A percentile compares a stretch with the other conserved stretches of the same genome.
Evolutionary conservation across 192 early-diverging fungal genomes (phyloP).

Genomic region (Mortierella alpina): DNA sequence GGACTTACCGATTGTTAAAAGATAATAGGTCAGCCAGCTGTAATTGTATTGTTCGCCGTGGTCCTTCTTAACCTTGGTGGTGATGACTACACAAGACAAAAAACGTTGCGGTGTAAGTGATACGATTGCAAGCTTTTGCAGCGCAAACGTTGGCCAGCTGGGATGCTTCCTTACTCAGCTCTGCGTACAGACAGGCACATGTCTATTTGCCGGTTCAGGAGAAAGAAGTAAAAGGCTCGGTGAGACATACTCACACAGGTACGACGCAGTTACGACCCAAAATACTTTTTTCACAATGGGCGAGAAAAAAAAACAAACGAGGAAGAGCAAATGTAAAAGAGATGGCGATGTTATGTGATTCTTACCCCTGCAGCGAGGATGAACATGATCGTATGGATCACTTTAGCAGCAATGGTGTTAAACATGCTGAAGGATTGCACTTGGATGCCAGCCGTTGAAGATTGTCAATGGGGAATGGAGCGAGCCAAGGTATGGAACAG

Average conservation of each 20-base stretch:
- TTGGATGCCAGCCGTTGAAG: not conserved
- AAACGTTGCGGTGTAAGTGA: not conserved
- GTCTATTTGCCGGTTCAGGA: constrained; percentile 21
- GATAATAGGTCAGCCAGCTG: constrained; percentile 44
- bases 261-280: too few species aligned
- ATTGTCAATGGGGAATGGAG: not conserved
- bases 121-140: not conserved
- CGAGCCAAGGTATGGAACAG: too few species aligned
- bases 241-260: not conserved
- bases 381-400: constrained; percentile 34
- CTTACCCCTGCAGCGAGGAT: constrained; percentile 28
- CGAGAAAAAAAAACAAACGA: too few species aligned
- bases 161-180: constrained; percentile 23
- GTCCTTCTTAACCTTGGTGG: constrained; percentile 12
- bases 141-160: too few species aligned
- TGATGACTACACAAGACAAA: constrained; percentile 15
- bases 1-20: constrained; percentile 36
- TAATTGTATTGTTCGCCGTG: constrained; percentile 19
- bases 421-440: constrained; percentile 14
- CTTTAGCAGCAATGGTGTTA: constrained; percentile 19
- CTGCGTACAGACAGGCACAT: constrained; percentile 24
- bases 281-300: too few species aligned
- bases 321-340: not conserved
- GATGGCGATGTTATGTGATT: not conserved
- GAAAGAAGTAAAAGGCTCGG: not conserved